Percentiles rank a stretch among this genome's conserved stretches.
Conservation (phyloP, 1,139 yeast species). For the Geotrichum carabidarum region DNA sequence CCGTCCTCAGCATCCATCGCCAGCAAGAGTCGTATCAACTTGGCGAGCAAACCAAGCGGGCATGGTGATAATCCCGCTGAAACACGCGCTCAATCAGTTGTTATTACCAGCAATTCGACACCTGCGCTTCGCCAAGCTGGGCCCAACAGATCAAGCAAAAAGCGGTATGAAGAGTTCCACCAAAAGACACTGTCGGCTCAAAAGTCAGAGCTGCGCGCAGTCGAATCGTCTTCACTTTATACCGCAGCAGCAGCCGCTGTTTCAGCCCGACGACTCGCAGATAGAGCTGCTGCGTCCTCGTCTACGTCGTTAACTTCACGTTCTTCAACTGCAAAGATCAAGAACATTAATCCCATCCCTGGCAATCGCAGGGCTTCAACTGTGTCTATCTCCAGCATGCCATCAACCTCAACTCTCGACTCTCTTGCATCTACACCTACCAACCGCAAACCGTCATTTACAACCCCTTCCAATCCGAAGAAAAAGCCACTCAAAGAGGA, state of each 20-base stretch:
- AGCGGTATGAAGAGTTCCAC: conserved; percentile 12
- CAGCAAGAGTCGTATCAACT: neutral
- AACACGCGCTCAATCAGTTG: neutral
- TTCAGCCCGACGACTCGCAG: conserved; percentile 1
- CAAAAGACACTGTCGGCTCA: conserved; percentile 7
- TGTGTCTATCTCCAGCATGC: too few relatives aligned
- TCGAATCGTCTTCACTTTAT: conserved; percentile 7
- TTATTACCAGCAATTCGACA: neutral
- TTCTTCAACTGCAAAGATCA: neutral
- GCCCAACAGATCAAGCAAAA: conserved; percentile 15
- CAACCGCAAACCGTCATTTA: too few relatives aligned
- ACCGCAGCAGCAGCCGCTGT: conserved; percentile 17
- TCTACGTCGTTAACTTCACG: neutral
- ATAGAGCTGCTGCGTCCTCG: neutral
- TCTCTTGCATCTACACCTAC: too few relatives aligned
- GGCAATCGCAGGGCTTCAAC: too few relatives aligned
- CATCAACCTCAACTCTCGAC: too few relatives aligned
- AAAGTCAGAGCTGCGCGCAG: conserved; percentile 9
- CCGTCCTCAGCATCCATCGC: neutral
- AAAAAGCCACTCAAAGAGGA: too few relatives aligned
- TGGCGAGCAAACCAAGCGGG: neutral
- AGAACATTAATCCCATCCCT: neutral
- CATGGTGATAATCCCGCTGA: neutral
- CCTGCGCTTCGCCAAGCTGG: conserved; percentile 7
- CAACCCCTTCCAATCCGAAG: too few relatives aligned